Conservation (phyloP, 192 early-diverging fungal genomes). For the Gaertneriomyces semiglobifer region DNA sequence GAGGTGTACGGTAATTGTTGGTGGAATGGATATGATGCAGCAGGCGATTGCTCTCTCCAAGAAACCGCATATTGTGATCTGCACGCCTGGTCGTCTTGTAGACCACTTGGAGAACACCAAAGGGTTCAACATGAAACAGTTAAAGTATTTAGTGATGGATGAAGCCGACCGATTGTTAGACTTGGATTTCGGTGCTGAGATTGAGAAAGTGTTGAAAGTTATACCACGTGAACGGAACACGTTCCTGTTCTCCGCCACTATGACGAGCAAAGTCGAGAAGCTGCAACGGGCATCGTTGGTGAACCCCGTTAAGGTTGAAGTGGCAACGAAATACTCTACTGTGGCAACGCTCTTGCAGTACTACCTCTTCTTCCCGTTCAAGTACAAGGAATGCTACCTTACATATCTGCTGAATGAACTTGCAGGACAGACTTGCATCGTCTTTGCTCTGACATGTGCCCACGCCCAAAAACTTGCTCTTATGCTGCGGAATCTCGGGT, state of each 20-base stretch:
- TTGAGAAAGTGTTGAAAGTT: constrained; percentile 88
- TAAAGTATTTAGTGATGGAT: constrained; percentile 94
- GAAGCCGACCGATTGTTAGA: constrained; percentile 91
- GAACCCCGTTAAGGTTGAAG: constrained; percentile 92
- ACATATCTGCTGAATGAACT: constrained; percentile 92
- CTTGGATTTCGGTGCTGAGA: constrained; percentile 93
- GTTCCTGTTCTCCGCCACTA: constrained; percentile 94
- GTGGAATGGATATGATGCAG: constrained; percentile 97
- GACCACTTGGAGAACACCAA: constrained; percentile 99
- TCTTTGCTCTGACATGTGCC: constrained; percentile 88
- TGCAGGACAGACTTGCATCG: constrained; percentile 82
- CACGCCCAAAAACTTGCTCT: constrained; percentile 80
- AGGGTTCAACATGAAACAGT: constrained; percentile 83
- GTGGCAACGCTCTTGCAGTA: constrained; percentile 91
- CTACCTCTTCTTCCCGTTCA: constrained; percentile 95
- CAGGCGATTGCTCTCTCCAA: constrained; percentile 92
- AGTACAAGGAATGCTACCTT: constrained; percentile 91
- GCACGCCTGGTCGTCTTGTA: constrained; percentile 91
- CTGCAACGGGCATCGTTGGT: constrained; percentile 87
- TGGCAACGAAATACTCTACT: constrained; percentile 95
- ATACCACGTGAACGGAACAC: constrained; percentile 91
- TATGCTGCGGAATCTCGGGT: constrained; percentile 87
- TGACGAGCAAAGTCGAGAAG: constrained; percentile 98
- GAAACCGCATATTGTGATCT: constrained; percentile 91
- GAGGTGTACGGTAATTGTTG: constrained; percentile 84